Conservation (phyloP, 2,329 filamentous ascomycete genomes). For the Colletotrichum gloeosporioides region DNA sequence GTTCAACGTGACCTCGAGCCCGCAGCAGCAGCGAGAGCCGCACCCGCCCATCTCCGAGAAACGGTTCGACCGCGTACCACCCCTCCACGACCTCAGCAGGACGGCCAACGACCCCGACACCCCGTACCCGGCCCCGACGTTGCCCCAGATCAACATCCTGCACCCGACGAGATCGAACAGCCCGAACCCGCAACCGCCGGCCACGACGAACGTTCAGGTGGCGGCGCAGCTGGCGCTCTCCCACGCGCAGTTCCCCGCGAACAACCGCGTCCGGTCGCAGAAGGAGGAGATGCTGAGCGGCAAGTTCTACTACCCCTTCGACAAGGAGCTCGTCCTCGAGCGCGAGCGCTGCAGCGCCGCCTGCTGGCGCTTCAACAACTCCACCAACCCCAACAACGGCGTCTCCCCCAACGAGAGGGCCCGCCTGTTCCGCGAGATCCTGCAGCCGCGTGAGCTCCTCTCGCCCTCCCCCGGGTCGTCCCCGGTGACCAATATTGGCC, state of each 20-base stretch:
- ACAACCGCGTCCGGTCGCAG: slow-evolving; percentile 61
- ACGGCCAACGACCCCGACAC: slow-evolving; percentile 56
- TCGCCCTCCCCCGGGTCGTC: slow-evolving; percentile 62
- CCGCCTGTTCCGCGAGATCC: slow-evolving; percentile 73
- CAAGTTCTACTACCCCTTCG: slow-evolving; percentile 79
- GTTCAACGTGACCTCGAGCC: slow-evolving; percentile 14
- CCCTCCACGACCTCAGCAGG: slow-evolving; percentile 63
- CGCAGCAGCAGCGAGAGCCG: slow-evolving; percentile 27
- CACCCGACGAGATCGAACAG: slow-evolving; percentile 57
- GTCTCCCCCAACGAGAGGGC: slow-evolving; percentile 72
- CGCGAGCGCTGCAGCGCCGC: slow-evolving; percentile 84
- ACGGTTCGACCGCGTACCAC: slow-evolving; percentile 64
- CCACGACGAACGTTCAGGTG: slow-evolving; percentile 53
- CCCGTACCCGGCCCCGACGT: slow-evolving; percentile 49
- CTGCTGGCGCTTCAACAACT: slow-evolving; percentile 86
- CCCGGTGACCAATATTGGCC: slow-evolving; percentile 59
- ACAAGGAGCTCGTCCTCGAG: slow-evolving; percentile 79
- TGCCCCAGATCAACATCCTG: slow-evolving; percentile 64
- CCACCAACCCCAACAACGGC: slow-evolving; percentile 75
- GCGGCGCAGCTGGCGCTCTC: slow-evolving; percentile 66
- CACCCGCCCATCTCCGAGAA: slow-evolving; percentile 52
- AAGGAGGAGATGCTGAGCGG: slow-evolving; percentile 91
- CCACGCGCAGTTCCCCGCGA: slow-evolving; percentile 54
- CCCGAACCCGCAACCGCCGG: slow-evolving; percentile 40
- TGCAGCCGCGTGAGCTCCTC: slow-evolving; percentile 66